phyloP scores from a whole-genome alignment of 768 basidiomycete species.

The Agaricus sinodeliciosus region DNA sequence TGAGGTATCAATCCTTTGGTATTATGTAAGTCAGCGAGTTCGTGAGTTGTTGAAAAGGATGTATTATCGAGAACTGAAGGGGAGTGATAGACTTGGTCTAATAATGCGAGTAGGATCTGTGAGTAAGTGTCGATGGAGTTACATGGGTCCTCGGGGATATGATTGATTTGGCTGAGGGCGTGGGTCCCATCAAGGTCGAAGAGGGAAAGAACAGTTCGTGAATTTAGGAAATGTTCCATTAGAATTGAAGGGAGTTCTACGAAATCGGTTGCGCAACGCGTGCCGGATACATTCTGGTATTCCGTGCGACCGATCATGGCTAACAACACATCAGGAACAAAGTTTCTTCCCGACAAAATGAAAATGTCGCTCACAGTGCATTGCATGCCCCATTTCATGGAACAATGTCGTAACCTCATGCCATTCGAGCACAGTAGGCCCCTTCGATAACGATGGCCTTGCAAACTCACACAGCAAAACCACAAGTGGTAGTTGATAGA shows the following conservation, averaged over 20 bases:
- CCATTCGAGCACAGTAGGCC: conserved; percentile 79
- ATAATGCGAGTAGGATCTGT: conserved; percentile 81
- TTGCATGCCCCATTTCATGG: conserved; percentile 99
- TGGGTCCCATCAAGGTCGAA: conserved; percentile 53
- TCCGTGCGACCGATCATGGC: conserved; percentile 98
- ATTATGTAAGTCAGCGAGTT: conserved; percentile 55
- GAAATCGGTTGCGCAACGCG: conserved; percentile 96
- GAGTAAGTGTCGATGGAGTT: conserved; percentile 83
- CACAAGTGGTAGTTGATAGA: conserved; percentile 85
- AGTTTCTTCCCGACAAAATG: neutral
- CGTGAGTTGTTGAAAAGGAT: conserved; percentile 68
- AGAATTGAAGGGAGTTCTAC: conserved; percentile 97
- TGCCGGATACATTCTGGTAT: conserved; percentile 96
- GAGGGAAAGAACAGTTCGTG: conserved; percentile 74
- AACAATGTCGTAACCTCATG: conserved; percentile 91
- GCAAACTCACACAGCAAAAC: conserved; percentile 88
- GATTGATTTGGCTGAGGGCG: conserved; percentile 40
- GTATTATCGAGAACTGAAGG: conserved; percentile 38
- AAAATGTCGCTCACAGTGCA: conserved; percentile 76
- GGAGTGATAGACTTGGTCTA: conserved; percentile 92
- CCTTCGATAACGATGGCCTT: conserved; percentile 49
- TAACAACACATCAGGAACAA: conserved; percentile 23
- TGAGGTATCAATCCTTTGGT: conserved; percentile 76
- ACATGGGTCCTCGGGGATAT: conserved; percentile 71
- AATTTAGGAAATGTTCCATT: conserved; percentile 96